Evolutionary conservation across 1,284 basidiomycete species (phyloP).

Genomic region (Thecaphora frezii): DNA sequence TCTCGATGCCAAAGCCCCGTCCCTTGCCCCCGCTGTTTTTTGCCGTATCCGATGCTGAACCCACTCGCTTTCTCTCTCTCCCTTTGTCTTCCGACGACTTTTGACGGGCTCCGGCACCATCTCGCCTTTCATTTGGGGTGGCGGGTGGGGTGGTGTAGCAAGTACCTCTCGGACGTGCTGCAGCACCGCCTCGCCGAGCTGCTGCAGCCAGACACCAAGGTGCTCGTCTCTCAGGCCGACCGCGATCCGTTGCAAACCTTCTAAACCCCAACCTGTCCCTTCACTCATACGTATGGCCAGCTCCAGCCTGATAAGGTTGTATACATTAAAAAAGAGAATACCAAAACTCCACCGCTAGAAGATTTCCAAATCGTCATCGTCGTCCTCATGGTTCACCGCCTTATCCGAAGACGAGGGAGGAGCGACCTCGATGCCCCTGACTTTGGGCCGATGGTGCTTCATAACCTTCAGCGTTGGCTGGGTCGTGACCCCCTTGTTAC

Average conservation of each 20-base stretch:
- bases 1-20: no score
- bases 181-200: slow-evolving; percentile 26
- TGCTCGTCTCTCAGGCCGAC: slow-evolving; percentile 25
- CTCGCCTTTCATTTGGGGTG: no score
- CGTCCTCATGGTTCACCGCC: no score
- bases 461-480: neutral
- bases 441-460: neutral
- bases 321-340: no score
- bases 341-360: no score
- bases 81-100: neutral
- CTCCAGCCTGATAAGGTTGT: no score
- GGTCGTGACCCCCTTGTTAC: neutral
- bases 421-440: neutral
- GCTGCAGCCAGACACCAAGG: slow-evolving; percentile 6
- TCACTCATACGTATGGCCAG: no score
- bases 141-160: slow-evolving; percentile 7
- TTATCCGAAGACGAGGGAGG: no score
- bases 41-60: neutral
- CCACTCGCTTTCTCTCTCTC: neutral
- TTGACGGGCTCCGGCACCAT: neutral
- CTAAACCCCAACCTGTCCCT: slow-evolving; percentile 7
- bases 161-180: slow-evolving; percentile 40
- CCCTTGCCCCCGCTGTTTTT: neutral
- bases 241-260: slow-evolving; percentile 30
- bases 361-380: no score